Conservation (phyloP, 2,329 filamentous ascomycete genomes). For the Paecilomyces formosus region DNA sequence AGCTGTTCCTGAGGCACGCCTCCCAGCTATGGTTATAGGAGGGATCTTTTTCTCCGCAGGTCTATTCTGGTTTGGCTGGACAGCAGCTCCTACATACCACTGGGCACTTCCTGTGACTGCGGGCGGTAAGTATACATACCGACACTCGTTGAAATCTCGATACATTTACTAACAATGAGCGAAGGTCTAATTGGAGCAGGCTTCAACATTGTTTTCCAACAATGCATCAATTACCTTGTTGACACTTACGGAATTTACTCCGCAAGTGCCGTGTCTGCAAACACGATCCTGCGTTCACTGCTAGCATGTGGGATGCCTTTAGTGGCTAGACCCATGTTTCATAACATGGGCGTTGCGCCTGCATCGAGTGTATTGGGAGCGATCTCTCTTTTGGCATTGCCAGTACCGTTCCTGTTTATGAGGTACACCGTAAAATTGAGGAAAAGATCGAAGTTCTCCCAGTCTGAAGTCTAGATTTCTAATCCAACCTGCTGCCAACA, state of each 20-base stretch:
- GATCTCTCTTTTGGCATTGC: slow-evolving; percentile 1
- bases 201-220: slow-evolving; percentile 17
- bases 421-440: slow-evolving; percentile 2
- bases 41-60: slow-evolving; percentile 6
- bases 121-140: background rate
- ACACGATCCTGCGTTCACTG: slow-evolving; percentile 35
- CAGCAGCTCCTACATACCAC: background rate
- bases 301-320: slow-evolving; percentile 25
- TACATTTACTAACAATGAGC: background rate
- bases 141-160: background rate
- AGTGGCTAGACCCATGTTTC: slow-evolving; percentile 31
- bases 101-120: background rate
- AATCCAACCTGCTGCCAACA: too few relatives aligned
- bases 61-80: slow-evolving; percentile 3
- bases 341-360: slow-evolving; percentile 5
- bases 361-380: slow-evolving; percentile 2
- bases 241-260: slow-evolving; percentile 30
- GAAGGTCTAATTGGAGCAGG: slow-evolving; percentile 6
- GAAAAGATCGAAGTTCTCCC: slow-evolving; percentile 1
- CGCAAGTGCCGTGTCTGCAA: slow-evolving; percentile 34
- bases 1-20: slow-evolving; percentile 24
- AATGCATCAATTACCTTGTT: slow-evolving; percentile 38
- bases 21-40: slow-evolving; percentile 10
- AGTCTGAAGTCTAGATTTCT: too few relatives aligned
- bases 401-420: slow-evolving; percentile 2